These are phyloP conservation scores for Macrophomina tecta DNA, from an alignment of 2,329 filamentous ascomycete species.

Conservation along the genomic window DNA sequence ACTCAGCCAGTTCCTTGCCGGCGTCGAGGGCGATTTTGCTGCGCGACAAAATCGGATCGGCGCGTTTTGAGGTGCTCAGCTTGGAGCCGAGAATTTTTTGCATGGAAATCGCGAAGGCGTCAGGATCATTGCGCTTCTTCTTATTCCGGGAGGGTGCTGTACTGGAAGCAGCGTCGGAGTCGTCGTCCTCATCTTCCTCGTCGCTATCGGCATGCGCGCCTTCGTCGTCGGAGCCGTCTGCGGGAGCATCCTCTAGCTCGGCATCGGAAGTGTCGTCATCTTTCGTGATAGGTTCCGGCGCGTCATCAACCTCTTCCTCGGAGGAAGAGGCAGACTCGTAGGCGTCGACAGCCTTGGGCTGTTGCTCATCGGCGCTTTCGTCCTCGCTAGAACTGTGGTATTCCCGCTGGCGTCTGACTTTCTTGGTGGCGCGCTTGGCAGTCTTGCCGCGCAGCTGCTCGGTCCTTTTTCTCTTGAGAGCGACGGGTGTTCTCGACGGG, in stretches of 20 bases:
- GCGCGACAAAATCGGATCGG: slow-evolving; percentile 89
- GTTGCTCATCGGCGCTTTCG: slow-evolving; percentile 32
- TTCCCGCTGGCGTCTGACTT: slow-evolving; percentile 66
- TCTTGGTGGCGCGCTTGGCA: slow-evolving; percentile 57
- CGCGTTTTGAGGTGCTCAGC: slow-evolving; percentile 77
- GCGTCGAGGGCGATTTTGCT: slow-evolving; percentile 76
- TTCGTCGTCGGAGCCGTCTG: slow-evolving; percentile 44
- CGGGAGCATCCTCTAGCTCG: slow-evolving; percentile 36
- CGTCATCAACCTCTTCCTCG: slow-evolving; percentile 28
- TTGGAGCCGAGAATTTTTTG: slow-evolving; percentile 92
- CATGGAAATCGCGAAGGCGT: slow-evolving; percentile 89
- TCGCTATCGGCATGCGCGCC: slow-evolving; percentile 42
- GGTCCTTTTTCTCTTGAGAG: slow-evolving; percentile 62
- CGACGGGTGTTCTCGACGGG: slow-evolving; percentile 41
- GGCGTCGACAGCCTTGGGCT: background rate
- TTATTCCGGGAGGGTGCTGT: slow-evolving; percentile 51
- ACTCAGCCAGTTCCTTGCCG: slow-evolving; percentile 74
- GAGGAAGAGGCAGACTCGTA: slow-evolving; percentile 3
- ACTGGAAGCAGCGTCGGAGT: slow-evolving; percentile 42
- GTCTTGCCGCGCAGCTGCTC: slow-evolving; percentile 63
- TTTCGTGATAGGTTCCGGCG: slow-evolving; percentile 43
- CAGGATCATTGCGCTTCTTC: slow-evolving; percentile 89
- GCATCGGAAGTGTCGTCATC: slow-evolving; percentile 40
- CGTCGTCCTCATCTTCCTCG: slow-evolving; percentile 38
- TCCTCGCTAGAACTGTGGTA: slow-evolving; percentile 71